Evolutionary conservation across 2,329 filamentous ascomycete species (phyloP), one percentile per base, ranked within the genome.

Genomic region (Eurotiales sp.): DNA sequence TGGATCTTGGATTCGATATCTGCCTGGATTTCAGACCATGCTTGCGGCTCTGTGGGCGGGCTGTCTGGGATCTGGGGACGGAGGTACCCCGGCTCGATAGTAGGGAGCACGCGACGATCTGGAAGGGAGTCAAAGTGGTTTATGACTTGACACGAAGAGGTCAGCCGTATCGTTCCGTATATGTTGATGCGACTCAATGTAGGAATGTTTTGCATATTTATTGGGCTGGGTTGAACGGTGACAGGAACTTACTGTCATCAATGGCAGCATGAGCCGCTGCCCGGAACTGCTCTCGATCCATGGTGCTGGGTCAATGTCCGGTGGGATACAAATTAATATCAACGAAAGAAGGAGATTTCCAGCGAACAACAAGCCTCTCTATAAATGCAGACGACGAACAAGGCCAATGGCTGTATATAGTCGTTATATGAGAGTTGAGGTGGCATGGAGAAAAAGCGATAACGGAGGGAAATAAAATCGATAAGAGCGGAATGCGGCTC

Each of bases 1-100:
- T 96, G 83, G 64, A 97, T 96, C 66, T 93, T 88, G 40, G 79
- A 74, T 61, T 91, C 86, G 46, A 97, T 84, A 66, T 97, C 92
- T 52, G 82, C 78, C 61, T 90, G 87, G 64, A 97, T 96, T 47
- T 82, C 77, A 19, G 77, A 72, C 88, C 91, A 96, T 64, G 65
- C 55, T 80, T 74, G 76, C 86, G 90, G 61, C 79, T 87, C 53
- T 81, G 76, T 58, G 78, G 76, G 44, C 81, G 92, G 34, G 82
- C 82, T 49, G 74, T 76, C 34, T 71, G 92, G 92, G 19, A 97
- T 82, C 6, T 93, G 79, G 41, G 87, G 85, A 43, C 84, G 82
- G 8, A 97, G 82, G 67, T 96, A 97, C 51, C 92, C 92, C 0
- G 92, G 92, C 53, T 86, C 76, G 45, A 96, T 85, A 48, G 81